Evolutionary conservation across 805 yeast species (phyloP).

Genomic region (Nakazawaea anatomiae): DNA sequence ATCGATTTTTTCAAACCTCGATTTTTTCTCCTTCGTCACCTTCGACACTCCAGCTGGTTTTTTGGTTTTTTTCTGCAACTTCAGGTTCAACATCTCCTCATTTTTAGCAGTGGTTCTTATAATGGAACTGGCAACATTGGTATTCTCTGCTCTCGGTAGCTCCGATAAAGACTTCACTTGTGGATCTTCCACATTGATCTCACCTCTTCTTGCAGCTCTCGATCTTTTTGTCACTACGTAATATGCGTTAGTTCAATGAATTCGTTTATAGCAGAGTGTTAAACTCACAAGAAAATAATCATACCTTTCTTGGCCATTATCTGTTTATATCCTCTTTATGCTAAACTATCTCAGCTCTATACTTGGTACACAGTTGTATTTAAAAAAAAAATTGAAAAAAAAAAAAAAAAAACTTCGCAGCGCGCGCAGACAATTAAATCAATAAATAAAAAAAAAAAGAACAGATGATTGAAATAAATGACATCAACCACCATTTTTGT

Average conservation of each 20-base stretch:
- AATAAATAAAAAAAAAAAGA: background rate
- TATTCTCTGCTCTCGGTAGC: slow-evolving; percentile 53
- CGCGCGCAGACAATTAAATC: background rate
- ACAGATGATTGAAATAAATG: background rate
- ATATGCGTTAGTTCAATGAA: background rate
- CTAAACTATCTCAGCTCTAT: background rate
- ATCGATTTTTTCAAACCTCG: slow-evolving; percentile 43
- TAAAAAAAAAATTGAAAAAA: background rate
- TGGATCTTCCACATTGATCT: slow-evolving; percentile 30
- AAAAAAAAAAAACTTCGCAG: background rate
- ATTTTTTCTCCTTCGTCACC: slow-evolving; percentile 29
- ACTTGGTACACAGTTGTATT: background rate
- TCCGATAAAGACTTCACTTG: slow-evolving; percentile 43
- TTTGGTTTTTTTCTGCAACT: slow-evolving; percentile 32
- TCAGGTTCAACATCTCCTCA: slow-evolving; percentile 53
- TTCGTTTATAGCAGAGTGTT: background rate
- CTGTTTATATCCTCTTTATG: background rate
- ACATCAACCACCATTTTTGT: too few relatives aligned
- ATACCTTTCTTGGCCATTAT: slow-evolving; percentile 10
- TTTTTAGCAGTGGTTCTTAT: slow-evolving; percentile 64
- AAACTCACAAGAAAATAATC: background rate
- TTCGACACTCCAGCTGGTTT: slow-evolving; percentile 20
- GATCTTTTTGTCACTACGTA: slow-evolving; percentile 52
- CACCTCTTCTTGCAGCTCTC: slow-evolving; percentile 74
- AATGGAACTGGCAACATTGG: slow-evolving; percentile 56